These are phyloP conservation scores for Paraconiothyrium sp. DNA, from an alignment of 2,329 filamentous ascomycete genomes.

Conservation along the genomic window DNA sequence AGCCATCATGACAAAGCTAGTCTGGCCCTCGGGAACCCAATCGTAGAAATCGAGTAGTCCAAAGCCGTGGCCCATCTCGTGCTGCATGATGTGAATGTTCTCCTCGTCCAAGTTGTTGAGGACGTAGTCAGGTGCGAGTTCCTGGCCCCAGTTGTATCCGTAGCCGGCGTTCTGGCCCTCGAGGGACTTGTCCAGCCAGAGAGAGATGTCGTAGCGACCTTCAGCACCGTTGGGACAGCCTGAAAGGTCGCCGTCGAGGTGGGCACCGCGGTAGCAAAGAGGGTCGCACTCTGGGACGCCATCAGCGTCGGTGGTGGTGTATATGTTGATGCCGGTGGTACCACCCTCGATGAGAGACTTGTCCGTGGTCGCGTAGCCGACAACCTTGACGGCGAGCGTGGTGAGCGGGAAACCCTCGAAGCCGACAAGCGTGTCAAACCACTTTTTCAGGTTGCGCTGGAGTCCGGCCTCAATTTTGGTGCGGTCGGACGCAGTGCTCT, in stretches of 20 bases:
- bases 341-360: conserved; percentile 50
- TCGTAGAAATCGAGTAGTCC: conserved; percentile 55
- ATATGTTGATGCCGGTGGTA: conserved; percentile 50
- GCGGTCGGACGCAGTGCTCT: conserved; percentile 52
- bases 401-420: conserved; percentile 57
- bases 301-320: conserved; percentile 53
- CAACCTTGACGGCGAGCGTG: conserved; percentile 52
- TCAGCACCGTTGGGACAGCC: conserved; percentile 51
- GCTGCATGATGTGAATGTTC: conserved; percentile 57
- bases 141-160: conserved; percentile 59
- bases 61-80: conserved; percentile 57
- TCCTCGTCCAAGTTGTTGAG: conserved; percentile 49
- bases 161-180: conserved; percentile 48
- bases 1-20: conserved; percentile 58
- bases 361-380: conserved; percentile 56
- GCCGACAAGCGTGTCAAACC: conserved; percentile 57
- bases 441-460: conserved; percentile 51
- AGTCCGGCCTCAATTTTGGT: conserved; percentile 48
- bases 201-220: conserved; percentile 50
- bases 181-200: conserved; percentile 60
- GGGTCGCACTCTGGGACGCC: conserved; percentile 56
- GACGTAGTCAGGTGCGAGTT: conserved; percentile 56
- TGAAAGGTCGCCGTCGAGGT: conserved; percentile 54
- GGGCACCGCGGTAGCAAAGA: conserved; percentile 56
- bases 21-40: conserved; percentile 55